Evolutionary conservation across 148 eudicot genomes (phyloP), one percentile per base, ranked within the genome.

Genomic region (Tetragonia tetragonoides): DNA sequence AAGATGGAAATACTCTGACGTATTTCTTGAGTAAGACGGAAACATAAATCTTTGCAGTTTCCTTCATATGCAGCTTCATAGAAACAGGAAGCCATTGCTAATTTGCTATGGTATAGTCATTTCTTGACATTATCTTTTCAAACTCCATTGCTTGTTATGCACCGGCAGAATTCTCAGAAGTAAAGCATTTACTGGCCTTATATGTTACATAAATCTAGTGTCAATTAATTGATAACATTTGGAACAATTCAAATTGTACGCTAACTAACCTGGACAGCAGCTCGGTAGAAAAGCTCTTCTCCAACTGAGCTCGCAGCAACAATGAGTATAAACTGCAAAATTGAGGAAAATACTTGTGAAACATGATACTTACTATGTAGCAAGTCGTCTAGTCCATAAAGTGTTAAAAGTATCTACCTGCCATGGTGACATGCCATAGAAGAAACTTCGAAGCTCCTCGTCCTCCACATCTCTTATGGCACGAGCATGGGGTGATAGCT

Each of bases 341-440:
- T 75, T 71, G 6, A 38, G 28, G 10, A 53, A 10, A 81, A 60
- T 23, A 69, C 73, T 78, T 80, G 75, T 79, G 39, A 56, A 51
- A 24, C 9, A 63, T 54, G 6, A 61, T 4, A 59, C 41, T 3
- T 12, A 21, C 74, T 21, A 42, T 15, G 5, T 42, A 56, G 28
- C 41, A 76, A 66, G 15, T 71, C 62, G 18, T 70, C 8, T 3
- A 44, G 64, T 21, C 65, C 16, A 21, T 4, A 66, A 78, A 71
- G 42, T 34, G 63, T 40, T 41, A 41, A 6, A 42, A 21, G 14
- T 39, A 62, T n/a, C 60, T 73, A 93, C 99, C 99, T 95, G 99
- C 99, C 99, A 96, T 2, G 98, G 98, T 21, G 98, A 87, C 99
- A 93, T 93, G 57, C 99, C 99, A 74, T 89, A 96, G 72, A 96